These are phyloP conservation scores for Onygenales sp. DNA, from an alignment of 2,329 filamentous ascomycete genomes.

Conservation along the genomic window DNA sequence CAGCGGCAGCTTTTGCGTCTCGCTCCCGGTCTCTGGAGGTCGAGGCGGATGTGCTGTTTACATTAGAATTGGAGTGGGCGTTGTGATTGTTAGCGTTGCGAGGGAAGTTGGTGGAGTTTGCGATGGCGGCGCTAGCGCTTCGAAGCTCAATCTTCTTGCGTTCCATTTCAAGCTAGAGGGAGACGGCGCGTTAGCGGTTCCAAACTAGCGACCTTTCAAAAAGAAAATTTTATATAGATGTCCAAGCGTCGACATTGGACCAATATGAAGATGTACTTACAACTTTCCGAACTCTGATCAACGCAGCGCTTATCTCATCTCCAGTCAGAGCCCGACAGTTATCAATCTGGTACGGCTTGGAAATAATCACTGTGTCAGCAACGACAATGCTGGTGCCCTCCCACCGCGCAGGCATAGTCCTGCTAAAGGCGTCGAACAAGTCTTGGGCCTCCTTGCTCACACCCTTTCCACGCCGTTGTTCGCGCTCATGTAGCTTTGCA, in stretches of 20 bases:
- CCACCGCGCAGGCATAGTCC: slow-evolving; percentile 54
- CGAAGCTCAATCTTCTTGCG: slow-evolving; percentile 38
- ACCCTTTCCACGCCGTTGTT: slow-evolving; percentile 50
- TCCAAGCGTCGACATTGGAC: background rate
- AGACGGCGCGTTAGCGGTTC: background rate
- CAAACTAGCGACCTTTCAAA: background rate
- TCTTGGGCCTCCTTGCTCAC: slow-evolving; percentile 54
- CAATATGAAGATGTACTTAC: slow-evolving; percentile 23
- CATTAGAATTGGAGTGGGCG: background rate
- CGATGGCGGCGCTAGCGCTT: slow-evolving; percentile 26
- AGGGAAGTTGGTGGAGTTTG: slow-evolving; percentile 2
- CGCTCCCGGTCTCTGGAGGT: slow-evolving; percentile 7
- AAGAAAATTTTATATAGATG: background rate
- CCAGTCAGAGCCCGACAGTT: slow-evolving; percentile 39
- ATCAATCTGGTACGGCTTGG: slow-evolving; percentile 48
- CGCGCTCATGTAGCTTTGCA: slow-evolving; percentile 46
- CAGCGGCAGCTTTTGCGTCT: slow-evolving; percentile 7
- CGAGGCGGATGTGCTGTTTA: background rate
- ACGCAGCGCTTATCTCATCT: slow-evolving; percentile 27
- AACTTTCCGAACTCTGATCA: slow-evolving; percentile 39
- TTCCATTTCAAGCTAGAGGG: slow-evolving; percentile 37
- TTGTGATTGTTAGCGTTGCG: background rate
- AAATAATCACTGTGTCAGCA: slow-evolving; percentile 50
- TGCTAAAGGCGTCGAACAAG: slow-evolving; percentile 52
- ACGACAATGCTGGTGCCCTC: slow-evolving; percentile 50